Evolutionary conservation across 2,329 filamentous ascomycete genomes (phyloP).

Genomic region (Neonectria hederae): DNA sequence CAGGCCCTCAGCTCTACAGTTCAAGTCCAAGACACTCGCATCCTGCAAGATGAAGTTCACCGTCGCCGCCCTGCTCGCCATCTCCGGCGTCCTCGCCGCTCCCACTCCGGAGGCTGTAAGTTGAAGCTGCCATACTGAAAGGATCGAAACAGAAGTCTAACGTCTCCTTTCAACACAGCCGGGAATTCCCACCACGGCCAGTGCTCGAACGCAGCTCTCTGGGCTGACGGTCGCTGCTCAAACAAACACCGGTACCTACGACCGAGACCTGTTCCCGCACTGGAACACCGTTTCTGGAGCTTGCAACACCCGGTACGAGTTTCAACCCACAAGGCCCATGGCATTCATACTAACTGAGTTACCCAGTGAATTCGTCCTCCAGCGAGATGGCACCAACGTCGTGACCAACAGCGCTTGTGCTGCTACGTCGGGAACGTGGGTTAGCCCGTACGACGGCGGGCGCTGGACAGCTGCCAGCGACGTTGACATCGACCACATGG

Average conservation of each 20-base stretch:
- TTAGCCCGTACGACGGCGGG: constrained; percentile 76
- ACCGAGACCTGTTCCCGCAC: constrained; percentile 74
- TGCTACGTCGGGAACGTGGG: constrained; percentile 74
- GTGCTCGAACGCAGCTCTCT: constrained; percentile 67
- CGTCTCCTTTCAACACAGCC: constrained; percentile 48
- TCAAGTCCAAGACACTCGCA: neutral
- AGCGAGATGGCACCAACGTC: constrained; percentile 76
- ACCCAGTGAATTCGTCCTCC: constrained; percentile 71
- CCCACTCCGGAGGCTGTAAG: constrained; percentile 44
- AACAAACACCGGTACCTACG: constrained; percentile 66
- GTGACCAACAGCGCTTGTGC: constrained; percentile 67
- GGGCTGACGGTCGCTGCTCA: constrained; percentile 66
- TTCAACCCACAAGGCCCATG: neutral
- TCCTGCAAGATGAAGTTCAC: constrained; percentile 46
- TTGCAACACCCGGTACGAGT: constrained; percentile 72
- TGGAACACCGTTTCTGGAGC: constrained; percentile 72
- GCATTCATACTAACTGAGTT: constrained; percentile 19
- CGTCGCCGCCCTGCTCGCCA: constrained; percentile 38
- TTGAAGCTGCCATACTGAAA: neutral
- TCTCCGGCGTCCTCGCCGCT: constrained; percentile 43
- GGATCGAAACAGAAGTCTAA: neutral
- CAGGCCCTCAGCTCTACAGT: neutral
- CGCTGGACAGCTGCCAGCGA: constrained; percentile 75
- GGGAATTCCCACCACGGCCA: constrained; percentile 68
- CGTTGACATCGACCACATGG: constrained; percentile 85